phyloP scores from a whole-genome alignment of 2,329 filamentous ascomycete genomes.

The Thelonectria olida region DNA sequence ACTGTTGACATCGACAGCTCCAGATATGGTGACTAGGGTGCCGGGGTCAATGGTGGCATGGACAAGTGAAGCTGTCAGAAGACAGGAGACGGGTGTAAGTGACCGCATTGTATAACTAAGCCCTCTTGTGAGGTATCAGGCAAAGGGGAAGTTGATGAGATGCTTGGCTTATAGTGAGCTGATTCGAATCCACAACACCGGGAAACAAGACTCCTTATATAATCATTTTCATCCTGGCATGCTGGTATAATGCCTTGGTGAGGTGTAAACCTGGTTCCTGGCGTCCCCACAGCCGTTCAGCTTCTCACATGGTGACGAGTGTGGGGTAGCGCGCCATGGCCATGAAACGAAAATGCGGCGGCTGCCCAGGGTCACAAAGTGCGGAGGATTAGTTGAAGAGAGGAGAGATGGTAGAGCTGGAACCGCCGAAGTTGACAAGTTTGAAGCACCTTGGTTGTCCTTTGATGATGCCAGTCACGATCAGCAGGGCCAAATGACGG shows the following conservation, averaged over 20 bases:
- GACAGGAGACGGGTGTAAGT: constrained; percentile 9
- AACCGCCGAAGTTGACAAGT: constrained; percentile 13
- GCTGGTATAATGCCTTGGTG: not conserved
- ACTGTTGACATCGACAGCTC: constrained; percentile 34
- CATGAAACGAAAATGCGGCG: not conserved
- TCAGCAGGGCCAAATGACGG: not conserved
- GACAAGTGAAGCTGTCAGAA: constrained; percentile 7
- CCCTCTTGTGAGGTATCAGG: not conserved
- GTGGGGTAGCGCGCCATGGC: constrained; percentile 5
- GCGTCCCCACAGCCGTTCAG: constrained; percentile 6
- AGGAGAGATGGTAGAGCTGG: not conserved
- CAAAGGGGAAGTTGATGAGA: not conserved
- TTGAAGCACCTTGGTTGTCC: not conserved
- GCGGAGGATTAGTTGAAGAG: not conserved
- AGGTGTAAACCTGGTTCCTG: not conserved
- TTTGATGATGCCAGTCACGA: not conserved
- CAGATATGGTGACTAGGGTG: constrained; percentile 25
- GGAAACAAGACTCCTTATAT: constrained; percentile 3
- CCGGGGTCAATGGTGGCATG: constrained; percentile 24
- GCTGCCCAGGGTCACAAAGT: not conserved
- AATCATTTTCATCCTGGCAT: not conserved
- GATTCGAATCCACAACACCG: not conserved
- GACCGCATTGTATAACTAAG: constrained; percentile 13
- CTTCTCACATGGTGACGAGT: constrained; percentile 13
- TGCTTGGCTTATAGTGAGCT: not conserved